A percentile compares a stretch with the other conserved stretches of the same genome.
Conservation (phyloP, 2,329 filamentous ascomycete species). For the Diaporthe sp. region DNA sequence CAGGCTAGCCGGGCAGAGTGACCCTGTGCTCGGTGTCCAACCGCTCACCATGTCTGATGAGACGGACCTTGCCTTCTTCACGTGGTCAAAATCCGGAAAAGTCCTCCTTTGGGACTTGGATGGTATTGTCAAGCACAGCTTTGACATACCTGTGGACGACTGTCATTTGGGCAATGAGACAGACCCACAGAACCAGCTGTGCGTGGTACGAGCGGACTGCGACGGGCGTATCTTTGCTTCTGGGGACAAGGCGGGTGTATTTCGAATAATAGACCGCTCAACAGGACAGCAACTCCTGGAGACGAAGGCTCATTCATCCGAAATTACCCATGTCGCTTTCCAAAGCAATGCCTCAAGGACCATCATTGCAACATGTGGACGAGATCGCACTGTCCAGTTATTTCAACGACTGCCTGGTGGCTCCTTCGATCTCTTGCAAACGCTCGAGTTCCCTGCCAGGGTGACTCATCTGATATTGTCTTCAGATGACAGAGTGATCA, state of each 20-base stretch:
- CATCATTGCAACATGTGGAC: constrained; percentile 84
- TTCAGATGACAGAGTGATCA: constrained; percentile 81
- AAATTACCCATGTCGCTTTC: constrained; percentile 86
- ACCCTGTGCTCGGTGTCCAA: constrained; percentile 80
- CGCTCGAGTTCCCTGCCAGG: constrained; percentile 90
- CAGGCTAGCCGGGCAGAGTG: constrained; percentile 73
- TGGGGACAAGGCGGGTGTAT: constrained; percentile 88
- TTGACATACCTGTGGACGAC: constrained; percentile 80
- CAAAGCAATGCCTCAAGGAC: constrained; percentile 73
- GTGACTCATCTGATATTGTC: constrained; percentile 84
- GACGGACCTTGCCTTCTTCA: constrained; percentile 82
- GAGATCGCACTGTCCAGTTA: constrained; percentile 95
- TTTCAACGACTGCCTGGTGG: constrained; percentile 74
- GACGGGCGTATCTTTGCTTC: constrained; percentile 79
- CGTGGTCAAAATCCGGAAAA: constrained; percentile 86
- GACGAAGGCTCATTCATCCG: constrained; percentile 87
- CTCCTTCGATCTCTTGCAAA: constrained; percentile 85
- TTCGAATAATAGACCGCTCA: constrained; percentile 77
- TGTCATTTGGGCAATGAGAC: constrained; percentile 62
- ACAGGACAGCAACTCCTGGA: constrained; percentile 75
- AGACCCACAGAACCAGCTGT: constrained; percentile 71
- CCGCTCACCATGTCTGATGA: constrained; percentile 72
- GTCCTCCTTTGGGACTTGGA: constrained; percentile 87
- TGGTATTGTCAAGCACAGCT: constrained; percentile 75
- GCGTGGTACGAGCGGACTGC: constrained; percentile 71